Evolutionary conservation across 345 rosid genomes (phyloP).

Genomic region (Hibiscus trionum): DNA sequence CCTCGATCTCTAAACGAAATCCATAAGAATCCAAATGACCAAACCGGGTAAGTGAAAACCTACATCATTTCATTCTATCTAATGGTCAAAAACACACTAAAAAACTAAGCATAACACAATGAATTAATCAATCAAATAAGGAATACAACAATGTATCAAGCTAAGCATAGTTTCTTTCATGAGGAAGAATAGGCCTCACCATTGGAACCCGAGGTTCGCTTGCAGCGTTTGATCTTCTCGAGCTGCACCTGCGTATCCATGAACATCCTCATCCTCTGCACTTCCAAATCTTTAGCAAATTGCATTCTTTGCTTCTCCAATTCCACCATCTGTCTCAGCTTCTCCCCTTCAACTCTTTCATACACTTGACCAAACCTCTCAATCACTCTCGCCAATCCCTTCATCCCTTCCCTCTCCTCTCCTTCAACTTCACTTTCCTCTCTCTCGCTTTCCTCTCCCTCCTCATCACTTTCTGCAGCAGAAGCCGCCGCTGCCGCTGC

Average conservation of each 20-base stretch:
- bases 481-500: conserved; percentile 63
- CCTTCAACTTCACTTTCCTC: conserved; percentile 25
- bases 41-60: no score
- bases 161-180: neutral
- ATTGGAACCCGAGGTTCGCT: conserved; percentile 41
- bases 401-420: conserved; percentile 44
- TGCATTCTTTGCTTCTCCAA: conserved; percentile 98
- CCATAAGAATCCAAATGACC: no score
- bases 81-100: neutral
- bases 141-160: neutral
- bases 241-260: conserved; percentile 95
- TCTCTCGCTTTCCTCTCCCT: conserved; percentile 22
- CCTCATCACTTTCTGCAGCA: conserved; percentile 38
- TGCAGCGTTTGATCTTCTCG: conserved; percentile 62
- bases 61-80: neutral
- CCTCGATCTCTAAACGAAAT: neutral
- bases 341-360: conserved; percentile 78
- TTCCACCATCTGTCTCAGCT: conserved; percentile 89
- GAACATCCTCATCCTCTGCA: conserved; percentile 88
- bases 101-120: neutral
- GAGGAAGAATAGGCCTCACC: conserved; percentile 26
- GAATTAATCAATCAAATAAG: neutral
- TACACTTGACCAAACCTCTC: conserved; percentile 87
- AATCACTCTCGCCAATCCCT: conserved; percentile 55
- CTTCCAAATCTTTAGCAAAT: conserved; percentile 88